Evolutionary conservation across 305 asterid genomes (phyloP), one percentile per base, ranked within the genome.

Genomic region (Plantago coronopus): DNA sequence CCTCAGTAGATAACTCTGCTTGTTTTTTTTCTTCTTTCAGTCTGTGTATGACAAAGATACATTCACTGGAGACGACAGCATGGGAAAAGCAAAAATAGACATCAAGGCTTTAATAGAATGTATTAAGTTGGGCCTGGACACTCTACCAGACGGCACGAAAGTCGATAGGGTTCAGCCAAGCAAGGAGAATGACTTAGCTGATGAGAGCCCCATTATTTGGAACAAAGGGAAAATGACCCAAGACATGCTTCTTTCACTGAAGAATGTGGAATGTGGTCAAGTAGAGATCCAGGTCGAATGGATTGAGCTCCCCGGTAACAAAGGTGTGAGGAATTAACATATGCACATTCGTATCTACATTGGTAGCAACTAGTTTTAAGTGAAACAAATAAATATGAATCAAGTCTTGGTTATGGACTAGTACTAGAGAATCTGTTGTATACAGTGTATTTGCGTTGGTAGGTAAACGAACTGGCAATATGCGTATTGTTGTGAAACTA

Each of bases 1-100:
- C n/a, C n/a, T 21, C 48, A 22, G 10, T 14, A 38, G 57, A 31
- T 43, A 29, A 22, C 10, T 5, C 44, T 62, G n/a, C 22, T 2
- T 21, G 18, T n/a, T 5, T 37, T 38, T 15, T 27, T 61, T 17
- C 7, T 21, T 23, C 20, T 63, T 13, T 44, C 76, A 87, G 95
- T 56, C 58, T 2, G 94, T 90, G 34, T 86, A 71, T 54, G 97
- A 90, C 66, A 83, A 85, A 54, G 97, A 90, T 77, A 87, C 91
- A 5, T 80, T 88, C 76, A 76, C 83, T 0, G 82, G 21, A 5
- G 95, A 90, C 23, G 97, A 88, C 75, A 78, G 74, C 73, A 80
- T 88, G 86, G 96, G 96, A 31, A 69, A 50, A 7, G 89, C 95
- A 0, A 48, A 73, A 10, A 74, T 90, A 27, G 81, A 83, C 73